Conservation (phyloP, 2,329 filamentous ascomycete genomes). For the Bipolaris sorokiniana region DNA sequence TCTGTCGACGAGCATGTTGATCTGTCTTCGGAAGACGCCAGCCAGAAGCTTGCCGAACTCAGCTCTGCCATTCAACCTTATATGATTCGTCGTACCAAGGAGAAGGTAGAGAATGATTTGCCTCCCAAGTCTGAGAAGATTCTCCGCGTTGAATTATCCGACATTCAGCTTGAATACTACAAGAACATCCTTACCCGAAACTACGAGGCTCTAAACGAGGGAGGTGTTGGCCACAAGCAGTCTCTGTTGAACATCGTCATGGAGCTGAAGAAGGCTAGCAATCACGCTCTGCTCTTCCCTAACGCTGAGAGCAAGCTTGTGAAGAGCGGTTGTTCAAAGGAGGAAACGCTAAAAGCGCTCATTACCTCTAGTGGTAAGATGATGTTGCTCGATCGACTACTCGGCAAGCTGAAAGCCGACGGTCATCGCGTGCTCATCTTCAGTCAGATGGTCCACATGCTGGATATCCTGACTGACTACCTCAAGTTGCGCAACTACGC, state of each 20-base stretch:
- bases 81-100: constrained; percentile 94
- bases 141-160: constrained; percentile 94
- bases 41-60: constrained; percentile 83
- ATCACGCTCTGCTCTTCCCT: constrained; percentile 97
- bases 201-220: constrained; percentile 91
- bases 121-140: constrained; percentile 99
- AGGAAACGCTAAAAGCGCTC: constrained; percentile 88
- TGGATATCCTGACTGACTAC: constrained; percentile 95
- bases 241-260: constrained; percentile 98
- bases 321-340: constrained; percentile 77
- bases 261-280: constrained; percentile 99
- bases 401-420: constrained; percentile 90
- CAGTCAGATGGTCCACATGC: constrained; percentile 99
- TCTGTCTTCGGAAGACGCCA: constrained; percentile 77
- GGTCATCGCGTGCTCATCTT: constrained; percentile 97
- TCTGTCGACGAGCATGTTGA: constrained; percentile 92
- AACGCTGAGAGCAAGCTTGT: constrained; percentile 91
- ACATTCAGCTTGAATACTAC: constrained; percentile 97
- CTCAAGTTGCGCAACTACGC: constrained; percentile 91
- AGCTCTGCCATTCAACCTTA: constrained; percentile 89
- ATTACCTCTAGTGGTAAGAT: constrained; percentile 99
- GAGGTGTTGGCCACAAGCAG: constrained; percentile 87
- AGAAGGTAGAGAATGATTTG: constrained; percentile 94
- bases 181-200: constrained; percentile 98
- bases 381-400: constrained; percentile 96